Percentiles rank a stretch among this genome's conserved stretches.
Evolutionary conservation across 345 rosid species (phyloP).

Genomic region (Brassica incana): DNA sequence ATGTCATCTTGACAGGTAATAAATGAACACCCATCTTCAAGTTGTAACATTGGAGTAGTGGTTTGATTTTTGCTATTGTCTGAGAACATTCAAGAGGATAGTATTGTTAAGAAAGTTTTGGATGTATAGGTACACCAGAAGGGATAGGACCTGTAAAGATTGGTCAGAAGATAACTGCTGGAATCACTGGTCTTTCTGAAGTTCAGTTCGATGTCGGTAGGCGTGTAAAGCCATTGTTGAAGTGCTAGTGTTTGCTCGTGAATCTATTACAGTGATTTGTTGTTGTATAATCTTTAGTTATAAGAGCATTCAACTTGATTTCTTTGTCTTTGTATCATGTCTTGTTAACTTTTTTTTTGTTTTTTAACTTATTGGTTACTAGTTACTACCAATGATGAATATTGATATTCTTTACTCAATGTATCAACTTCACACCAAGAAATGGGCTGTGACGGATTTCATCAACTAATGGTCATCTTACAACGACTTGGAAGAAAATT

Average conservation of each 20-base stretch:
- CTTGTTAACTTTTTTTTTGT: background rate
- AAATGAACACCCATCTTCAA: background rate
- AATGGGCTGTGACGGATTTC: too few relatives aligned
- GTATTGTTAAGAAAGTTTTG: background rate
- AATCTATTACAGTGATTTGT: background rate
- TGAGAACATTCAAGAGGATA: background rate
- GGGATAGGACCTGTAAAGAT: constrained; percentile 89
- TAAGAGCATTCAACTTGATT: background rate
- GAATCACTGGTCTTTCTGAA: constrained; percentile 74
- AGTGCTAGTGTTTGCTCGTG: background rate
- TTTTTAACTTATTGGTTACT: too few relatives aligned
- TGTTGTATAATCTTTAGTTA: background rate
- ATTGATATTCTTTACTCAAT: background rate
- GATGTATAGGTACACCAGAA: constrained; percentile 75
- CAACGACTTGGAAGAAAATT: too few relatives aligned
- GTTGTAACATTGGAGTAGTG: background rate
- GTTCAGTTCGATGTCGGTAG: constrained; percentile 58
- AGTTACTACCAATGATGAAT: background rate
- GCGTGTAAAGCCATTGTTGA: constrained; percentile 48
- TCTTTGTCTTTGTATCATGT: background rate
- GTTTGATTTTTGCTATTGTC: background rate
- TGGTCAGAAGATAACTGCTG: constrained; percentile 84
- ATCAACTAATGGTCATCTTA: too few relatives aligned
- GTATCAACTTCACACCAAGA: too few relatives aligned
- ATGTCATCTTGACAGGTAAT: constrained; percentile 84